Base-by-base conservation (phyloP, 2,329 filamentous ascomycete species). In the Colletotrichum liaoningense region DNA sequence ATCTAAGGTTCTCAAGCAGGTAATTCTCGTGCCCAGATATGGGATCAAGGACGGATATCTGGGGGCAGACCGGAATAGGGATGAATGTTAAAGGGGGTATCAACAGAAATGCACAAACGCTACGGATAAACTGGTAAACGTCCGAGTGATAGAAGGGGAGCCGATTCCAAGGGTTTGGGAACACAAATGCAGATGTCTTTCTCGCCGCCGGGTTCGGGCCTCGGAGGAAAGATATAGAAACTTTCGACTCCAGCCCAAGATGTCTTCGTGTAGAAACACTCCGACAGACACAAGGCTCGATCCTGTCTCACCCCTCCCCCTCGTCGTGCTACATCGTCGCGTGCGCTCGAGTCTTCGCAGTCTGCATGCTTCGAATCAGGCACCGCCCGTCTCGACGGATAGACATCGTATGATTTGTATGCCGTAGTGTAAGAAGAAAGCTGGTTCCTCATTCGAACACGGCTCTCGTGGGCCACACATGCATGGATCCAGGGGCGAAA, bases 391-490 rank as follows among this genome's bases (percentile, higher is more conserved):
- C 67, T 70, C 55, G 67, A 70, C 49, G 67, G 60, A 60, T 59
- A 52, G 35, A 64, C 60, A 73, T 73, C 70, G 70, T 73, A 73
- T 70, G 70, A 73, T 73, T 60, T 65, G 62, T 70, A 49, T 62
- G 33, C 46, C 55, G 55, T 70, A 70, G 55, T 70, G 33, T 46
- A 64, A 65, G 52, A 70, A 65, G 66, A 60, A 73, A 73, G 67
- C 60, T 46, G 67, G 55, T 63, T 55, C 59, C 67, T 55, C 70
- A 60, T 60, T 60, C n/a, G 67, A 65, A 65, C 35, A 60, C 66
- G 35, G 46, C 35, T 57, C 70, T 62, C 66, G 57, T 60, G 59
- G 70, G 33, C 55, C 55, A 57, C 9, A 30, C 52, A 52, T 70
- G 60, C 46, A 72, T 69, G 59, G 54, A 56, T 42, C 19, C 70